Evolutionary conservation across 1,139 yeast species (phyloP).

Genomic region (Scheffersomyces illinoinensis): DNA sequence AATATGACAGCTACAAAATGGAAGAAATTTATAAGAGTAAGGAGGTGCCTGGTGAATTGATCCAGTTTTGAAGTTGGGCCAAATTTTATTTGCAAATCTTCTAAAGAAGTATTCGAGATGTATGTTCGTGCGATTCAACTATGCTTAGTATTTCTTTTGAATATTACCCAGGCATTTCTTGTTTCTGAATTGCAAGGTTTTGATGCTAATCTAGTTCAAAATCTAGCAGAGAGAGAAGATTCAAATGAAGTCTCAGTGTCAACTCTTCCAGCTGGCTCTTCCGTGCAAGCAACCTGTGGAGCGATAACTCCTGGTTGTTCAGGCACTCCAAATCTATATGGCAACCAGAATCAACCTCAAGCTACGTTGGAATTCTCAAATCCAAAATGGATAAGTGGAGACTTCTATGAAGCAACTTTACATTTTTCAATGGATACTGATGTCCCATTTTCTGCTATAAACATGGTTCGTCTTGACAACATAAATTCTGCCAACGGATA

Average conservation of each 20-base stretch:
- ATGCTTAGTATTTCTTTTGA: background rate
- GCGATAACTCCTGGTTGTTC: background rate
- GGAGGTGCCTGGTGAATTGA: background rate
- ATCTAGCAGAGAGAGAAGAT: background rate
- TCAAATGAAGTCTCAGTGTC: background rate
- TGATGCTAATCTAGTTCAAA: background rate
- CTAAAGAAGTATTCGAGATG: background rate
- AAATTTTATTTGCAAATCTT: background rate
- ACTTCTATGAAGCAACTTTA: background rate
- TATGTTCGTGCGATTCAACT: background rate
- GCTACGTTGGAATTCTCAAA: background rate
- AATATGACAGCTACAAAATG: background rate
- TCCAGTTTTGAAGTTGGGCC: background rate
- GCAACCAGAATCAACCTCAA: background rate
- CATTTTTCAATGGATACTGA: background rate
- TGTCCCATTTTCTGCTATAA: background rate
- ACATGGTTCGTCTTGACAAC: background rate
- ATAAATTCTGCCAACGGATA: background rate
- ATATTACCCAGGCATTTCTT: background rate
- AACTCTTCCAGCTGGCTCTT: background rate
- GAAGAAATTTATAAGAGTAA: background rate
- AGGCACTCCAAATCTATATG: background rate
- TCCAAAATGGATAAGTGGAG: background rate
- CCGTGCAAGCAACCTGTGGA: background rate
- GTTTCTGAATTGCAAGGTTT: background rate